A percentile compares a stretch with the other conserved stretches of the same genome.
Conservation (phyloP, 805 yeast genomes). For the Komagataella pastoris region DNA sequence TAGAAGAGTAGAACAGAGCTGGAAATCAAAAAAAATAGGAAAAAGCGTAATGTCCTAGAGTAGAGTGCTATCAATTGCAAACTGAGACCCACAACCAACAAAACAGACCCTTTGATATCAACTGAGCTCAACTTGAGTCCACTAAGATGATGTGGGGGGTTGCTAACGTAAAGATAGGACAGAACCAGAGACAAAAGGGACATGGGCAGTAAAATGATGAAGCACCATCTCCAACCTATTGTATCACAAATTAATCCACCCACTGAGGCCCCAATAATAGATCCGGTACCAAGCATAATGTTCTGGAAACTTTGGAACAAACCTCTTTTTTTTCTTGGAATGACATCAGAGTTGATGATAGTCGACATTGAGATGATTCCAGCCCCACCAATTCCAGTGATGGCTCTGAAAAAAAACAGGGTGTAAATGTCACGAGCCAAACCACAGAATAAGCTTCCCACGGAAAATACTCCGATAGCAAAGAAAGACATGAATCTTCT, state of each 20-base stretch:
- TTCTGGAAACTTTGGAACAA: slow-evolving; percentile 75
- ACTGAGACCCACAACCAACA: slow-evolving; percentile 19
- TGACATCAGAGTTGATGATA: slow-evolving; percentile 63
- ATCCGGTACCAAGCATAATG: slow-evolving; percentile 63
- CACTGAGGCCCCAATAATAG: slow-evolving; percentile 53
- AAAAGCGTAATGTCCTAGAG: slow-evolving; percentile 7
- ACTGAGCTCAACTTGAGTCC: slow-evolving; percentile 10
- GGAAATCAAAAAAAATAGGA: slow-evolving; percentile 6
- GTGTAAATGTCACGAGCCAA: slow-evolving; percentile 24
- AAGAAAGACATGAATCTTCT: slow-evolving; percentile 23
- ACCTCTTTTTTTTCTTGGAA: slow-evolving; percentile 67
- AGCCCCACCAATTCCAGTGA: slow-evolving; percentile 85
- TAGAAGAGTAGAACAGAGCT: slow-evolving; percentile 4
- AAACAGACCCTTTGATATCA: slow-evolving; percentile 20
- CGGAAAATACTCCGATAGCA: slow-evolving; percentile 17
- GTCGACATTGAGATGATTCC: slow-evolving; percentile 69
- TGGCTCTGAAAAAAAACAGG: slow-evolving; percentile 43
- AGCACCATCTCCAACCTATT: slow-evolving; percentile 62
- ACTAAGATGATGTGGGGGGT: slow-evolving; percentile 11
- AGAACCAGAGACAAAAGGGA: slow-evolving; percentile 16
- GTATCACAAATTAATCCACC: slow-evolving; percentile 42
- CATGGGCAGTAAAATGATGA: slow-evolving; percentile 36
- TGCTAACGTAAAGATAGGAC: slow-evolving; percentile 13
- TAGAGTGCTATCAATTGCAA: slow-evolving; percentile 16
- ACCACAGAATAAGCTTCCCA: slow-evolving; percentile 29